Evolutionary conservation across 2,329 filamentous ascomycete genomes (phyloP).

Genomic region (Exophiala calicioides): DNA sequence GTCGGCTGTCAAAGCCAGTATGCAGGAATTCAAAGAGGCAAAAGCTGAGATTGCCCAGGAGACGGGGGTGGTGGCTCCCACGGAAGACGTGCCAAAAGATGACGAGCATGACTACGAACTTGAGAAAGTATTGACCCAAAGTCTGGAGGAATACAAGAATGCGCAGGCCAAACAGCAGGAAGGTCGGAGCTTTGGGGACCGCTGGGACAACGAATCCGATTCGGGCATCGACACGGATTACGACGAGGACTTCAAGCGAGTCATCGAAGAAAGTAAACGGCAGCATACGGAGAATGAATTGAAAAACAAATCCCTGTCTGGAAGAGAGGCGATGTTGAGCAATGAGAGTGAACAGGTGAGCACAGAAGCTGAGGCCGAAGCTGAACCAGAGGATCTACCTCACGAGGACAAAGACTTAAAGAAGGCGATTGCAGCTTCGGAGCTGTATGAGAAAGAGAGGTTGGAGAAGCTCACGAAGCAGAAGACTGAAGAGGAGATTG

Average conservation of each 20-base stretch:
- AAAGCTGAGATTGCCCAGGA: slow-evolving; percentile 27
- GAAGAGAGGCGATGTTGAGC: slow-evolving; percentile 5
- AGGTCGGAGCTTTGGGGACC: not conserved
- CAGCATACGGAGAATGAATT: slow-evolving; percentile 24
- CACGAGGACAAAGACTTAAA: slow-evolving; percentile 50
- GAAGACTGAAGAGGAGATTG: slow-evolving; percentile 68
- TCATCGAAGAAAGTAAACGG: slow-evolving; percentile 37
- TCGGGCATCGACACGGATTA: slow-evolving; percentile 36
- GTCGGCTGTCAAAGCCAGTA: slow-evolving; percentile 32
- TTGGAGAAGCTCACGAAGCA: slow-evolving; percentile 38
- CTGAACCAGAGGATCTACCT: slow-evolving; percentile 33
- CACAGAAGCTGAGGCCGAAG: slow-evolving; percentile 28
- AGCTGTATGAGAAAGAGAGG: slow-evolving; percentile 47
- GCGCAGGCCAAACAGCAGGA: not conserved
- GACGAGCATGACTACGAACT: slow-evolving; percentile 44
- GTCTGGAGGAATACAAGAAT: slow-evolving; percentile 41
- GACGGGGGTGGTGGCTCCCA: slow-evolving; percentile 9
- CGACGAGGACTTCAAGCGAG: slow-evolving; percentile 42
- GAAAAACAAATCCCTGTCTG: slow-evolving; percentile 15
- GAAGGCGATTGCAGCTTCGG: slow-evolving; percentile 52
- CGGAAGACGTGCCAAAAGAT: slow-evolving; percentile 33
- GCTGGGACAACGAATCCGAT: slow-evolving; percentile 27
- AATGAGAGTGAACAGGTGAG: not conserved
- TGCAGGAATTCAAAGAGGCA: slow-evolving; percentile 27
- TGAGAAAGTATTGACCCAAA: slow-evolving; percentile 48